phyloP scores from a whole-genome alignment of 176 grass and related monocot species.

The Oryza glumipatula region DNA sequence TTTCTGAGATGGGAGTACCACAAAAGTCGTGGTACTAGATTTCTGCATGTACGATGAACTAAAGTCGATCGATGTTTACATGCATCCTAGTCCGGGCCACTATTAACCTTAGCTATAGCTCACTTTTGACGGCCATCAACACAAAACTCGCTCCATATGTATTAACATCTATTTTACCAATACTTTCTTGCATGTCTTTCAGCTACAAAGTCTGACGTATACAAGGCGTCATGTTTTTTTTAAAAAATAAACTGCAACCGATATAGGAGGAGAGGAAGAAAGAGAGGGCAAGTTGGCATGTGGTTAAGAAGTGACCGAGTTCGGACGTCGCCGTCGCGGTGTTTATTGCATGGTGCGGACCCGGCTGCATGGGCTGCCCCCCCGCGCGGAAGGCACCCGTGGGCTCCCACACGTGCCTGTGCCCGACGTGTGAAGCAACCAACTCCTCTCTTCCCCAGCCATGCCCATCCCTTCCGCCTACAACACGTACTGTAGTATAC shows the following conservation, averaged over 20 bases:
- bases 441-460: background rate
- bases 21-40: constrained; percentile 1
- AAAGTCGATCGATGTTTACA: background rate
- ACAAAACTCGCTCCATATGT: background rate
- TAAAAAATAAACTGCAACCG: background rate
- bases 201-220: background rate
- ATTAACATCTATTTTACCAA: background rate
- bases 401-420: constrained; percentile 48
- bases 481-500: background rate
- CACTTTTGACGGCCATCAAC: background rate
- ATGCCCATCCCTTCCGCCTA: background rate
- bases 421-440: constrained; percentile 46
- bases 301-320: constrained; percentile 27
- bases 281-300: background rate
- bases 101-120: background rate
- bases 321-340: constrained; percentile 51
- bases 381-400: constrained; percentile 27
- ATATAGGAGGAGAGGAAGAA: background rate
- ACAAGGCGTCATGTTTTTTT: background rate
- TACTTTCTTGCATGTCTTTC: background rate
- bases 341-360: constrained; percentile 35
- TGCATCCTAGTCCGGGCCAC: background rate
- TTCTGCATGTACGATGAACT: background rate
- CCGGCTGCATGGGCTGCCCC: constrained; percentile 40
- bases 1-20: background rate